These are phyloP conservation scores for Aspergillus coremiiformis DNA, from an alignment of 495 filamentous ascomycete species.

Conservation along the genomic window DNA sequence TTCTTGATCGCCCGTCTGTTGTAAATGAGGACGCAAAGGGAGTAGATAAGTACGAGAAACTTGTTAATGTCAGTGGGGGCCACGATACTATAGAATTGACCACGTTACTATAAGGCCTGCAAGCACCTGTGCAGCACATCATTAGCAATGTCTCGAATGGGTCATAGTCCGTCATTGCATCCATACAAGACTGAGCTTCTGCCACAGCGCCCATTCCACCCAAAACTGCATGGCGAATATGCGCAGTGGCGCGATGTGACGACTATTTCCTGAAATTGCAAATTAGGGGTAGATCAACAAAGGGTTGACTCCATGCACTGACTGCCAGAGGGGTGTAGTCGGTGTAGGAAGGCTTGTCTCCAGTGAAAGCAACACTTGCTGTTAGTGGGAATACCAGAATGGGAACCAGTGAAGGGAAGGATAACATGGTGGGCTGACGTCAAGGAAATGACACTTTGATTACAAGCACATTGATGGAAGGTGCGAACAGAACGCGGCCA, in stretches of 20 bases:
- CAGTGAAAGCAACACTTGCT: neutral
- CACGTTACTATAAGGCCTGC: conserved; percentile 40
- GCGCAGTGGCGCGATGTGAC: neutral
- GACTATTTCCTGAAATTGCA: neutral
- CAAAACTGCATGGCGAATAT: conserved; percentile 56
- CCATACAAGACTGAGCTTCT: conserved; percentile 84
- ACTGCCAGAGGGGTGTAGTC: neutral
- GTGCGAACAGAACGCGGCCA: neutral
- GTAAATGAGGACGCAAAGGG: conserved; percentile 44
- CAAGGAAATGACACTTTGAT: neutral
- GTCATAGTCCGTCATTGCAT: neutral
- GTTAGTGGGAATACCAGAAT: too few relatives aligned
- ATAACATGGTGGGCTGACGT: neutral
- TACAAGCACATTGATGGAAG: neutral
- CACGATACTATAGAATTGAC: neutral
- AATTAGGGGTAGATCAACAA: neutral
- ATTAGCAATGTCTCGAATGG: conserved; percentile 3
- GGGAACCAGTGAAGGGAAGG: neutral
- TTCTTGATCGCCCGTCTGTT: conserved; percentile 57
- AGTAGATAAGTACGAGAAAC: conserved; percentile 41
- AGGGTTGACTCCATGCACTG: neutral
- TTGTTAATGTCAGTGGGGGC: conserved; percentile 30
- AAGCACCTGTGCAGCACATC: conserved; percentile 28
- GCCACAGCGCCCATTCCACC: conserved; percentile 72
- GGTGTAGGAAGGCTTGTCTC: neutral